These are phyloP conservation scores for Coniochaeta hoffmannii DNA, from an alignment of 2,329 filamentous ascomycete species.

Conservation along the genomic window DNA sequence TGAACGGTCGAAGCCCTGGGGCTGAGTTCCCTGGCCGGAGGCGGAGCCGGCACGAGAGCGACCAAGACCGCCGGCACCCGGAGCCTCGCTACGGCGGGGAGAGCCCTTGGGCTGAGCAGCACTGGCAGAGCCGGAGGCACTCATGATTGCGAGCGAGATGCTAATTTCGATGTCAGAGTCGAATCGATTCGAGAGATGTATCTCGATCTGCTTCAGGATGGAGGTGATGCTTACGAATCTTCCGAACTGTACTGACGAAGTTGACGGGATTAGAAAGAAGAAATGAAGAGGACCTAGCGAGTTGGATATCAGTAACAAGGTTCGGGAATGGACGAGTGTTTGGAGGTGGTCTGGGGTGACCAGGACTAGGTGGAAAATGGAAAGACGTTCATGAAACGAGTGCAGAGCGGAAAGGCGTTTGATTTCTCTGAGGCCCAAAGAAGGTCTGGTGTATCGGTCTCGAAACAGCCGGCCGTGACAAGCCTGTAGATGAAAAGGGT, in stretches of 20 bases:
- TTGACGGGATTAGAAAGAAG: neutral
- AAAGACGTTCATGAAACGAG: too few relatives aligned
- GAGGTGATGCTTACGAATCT: neutral
- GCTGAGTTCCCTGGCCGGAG: neutral
- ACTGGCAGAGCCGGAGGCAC: neutral
- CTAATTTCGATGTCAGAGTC: neutral
- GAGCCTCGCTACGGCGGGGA: neutral
- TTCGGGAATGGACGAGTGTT: too few relatives aligned
- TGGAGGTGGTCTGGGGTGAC: too few relatives aligned
- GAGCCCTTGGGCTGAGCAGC: neutral
- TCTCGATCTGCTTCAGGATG: too few relatives aligned
- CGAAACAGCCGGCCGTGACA: neutral
- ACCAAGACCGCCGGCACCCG: neutral
- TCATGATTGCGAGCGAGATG: neutral
- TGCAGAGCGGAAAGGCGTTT: too few relatives aligned
- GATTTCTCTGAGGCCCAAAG: too few relatives aligned
- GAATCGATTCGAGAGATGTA: neutral
- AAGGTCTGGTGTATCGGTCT: too few relatives aligned
- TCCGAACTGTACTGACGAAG: neutral
- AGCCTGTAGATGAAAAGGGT: neutral
- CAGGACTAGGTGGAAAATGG: too few relatives aligned
- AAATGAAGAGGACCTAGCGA: too few relatives aligned
- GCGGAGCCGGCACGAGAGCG: conserved; percentile 4
- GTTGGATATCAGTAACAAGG: too few relatives aligned
- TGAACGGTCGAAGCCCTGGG: conserved; percentile 35